Evolutionary conservation across 2,329 filamentous ascomycete species (phyloP).

Genomic region (Cladosporium sp.): DNA sequence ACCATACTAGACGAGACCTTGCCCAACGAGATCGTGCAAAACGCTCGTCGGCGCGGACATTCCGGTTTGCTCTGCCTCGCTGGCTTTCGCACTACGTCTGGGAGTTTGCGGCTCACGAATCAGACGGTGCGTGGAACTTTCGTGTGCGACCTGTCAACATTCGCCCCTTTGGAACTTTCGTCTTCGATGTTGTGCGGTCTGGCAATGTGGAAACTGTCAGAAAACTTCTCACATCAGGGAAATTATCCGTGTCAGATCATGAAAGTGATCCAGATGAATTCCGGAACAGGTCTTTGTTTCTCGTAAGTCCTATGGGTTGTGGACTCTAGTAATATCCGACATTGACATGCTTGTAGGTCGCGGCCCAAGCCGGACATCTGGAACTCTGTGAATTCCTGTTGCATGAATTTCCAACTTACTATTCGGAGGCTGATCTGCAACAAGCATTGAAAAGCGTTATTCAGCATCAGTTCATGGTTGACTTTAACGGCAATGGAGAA

Average conservation of each 20-base stretch:
- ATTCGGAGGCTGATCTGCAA: not conserved
- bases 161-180: not conserved
- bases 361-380: not conserved
- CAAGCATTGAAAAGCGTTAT: not conserved
- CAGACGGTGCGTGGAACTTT: not conserved
- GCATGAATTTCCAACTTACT: not conserved
- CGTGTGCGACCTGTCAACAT: not conserved
- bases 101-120: not conserved
- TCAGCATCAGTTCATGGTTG: not conserved
- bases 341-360: not conserved
- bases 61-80: not conserved
- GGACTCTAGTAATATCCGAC: not conserved
- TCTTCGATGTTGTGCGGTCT: not conserved
- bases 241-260: not conserved
- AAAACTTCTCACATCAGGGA: not conserved
- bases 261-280: too few species aligned
- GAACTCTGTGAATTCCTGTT: not conserved
- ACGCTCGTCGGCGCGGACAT: too few species aligned
- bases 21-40: too few species aligned
- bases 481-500: too few species aligned
- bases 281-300: not conserved
- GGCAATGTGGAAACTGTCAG: not conserved
- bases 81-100: not conserved
- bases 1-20: not conserved
- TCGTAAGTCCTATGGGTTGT: not conserved